Evolutionary conservation across 1,139 yeast genomes (phyloP).

Genomic region (Yamadazyma trypodendri): DNA sequence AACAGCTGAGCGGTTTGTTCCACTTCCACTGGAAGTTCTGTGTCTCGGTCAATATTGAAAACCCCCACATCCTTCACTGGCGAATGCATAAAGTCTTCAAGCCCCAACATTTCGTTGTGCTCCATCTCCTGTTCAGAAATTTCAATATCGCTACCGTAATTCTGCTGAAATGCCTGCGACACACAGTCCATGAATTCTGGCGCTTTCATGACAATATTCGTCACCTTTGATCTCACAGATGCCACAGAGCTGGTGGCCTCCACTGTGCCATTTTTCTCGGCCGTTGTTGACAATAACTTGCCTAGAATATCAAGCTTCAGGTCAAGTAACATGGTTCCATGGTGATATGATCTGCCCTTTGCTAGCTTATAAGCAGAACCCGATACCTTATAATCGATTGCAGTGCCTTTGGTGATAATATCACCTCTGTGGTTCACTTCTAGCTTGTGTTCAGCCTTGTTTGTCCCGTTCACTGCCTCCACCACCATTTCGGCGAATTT

Average conservation of each 20-base stretch:
- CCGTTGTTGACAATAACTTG: conserved; percentile 44
- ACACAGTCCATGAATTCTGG: conserved; percentile 52
- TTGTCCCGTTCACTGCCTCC: conserved; percentile 43
- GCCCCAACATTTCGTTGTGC: conserved; percentile 33
- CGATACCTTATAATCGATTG: conserved; percentile 58
- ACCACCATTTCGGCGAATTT: conserved; percentile 57
- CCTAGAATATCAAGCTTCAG: conserved; percentile 61
- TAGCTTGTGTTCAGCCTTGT: conserved; percentile 24
- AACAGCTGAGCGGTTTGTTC: conserved; percentile 42
- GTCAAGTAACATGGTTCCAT: conserved; percentile 88
- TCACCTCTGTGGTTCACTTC: conserved; percentile 73
- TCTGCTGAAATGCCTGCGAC: conserved; percentile 40
- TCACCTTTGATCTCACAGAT: conserved; percentile 76
- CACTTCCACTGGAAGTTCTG: conserved; percentile 49
- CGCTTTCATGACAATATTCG: conserved; percentile 52
- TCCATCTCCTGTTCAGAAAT: conserved; percentile 12
- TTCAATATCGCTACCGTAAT: conserved; percentile 25
- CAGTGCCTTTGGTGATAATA: conserved; percentile 47
- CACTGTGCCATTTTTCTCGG: conserved; percentile 42
- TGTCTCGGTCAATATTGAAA: conserved; percentile 24
- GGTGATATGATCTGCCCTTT: conserved; percentile 84
- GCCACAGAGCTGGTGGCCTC: conserved; percentile 62
- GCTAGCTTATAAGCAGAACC: conserved; percentile 92
- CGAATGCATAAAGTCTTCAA: conserved; percentile 30
- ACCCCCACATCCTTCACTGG: conserved; percentile 14